Evolutionary conservation across 768 basidiomycete species (phyloP).

Genomic region (Pleurotus djamor): DNA sequence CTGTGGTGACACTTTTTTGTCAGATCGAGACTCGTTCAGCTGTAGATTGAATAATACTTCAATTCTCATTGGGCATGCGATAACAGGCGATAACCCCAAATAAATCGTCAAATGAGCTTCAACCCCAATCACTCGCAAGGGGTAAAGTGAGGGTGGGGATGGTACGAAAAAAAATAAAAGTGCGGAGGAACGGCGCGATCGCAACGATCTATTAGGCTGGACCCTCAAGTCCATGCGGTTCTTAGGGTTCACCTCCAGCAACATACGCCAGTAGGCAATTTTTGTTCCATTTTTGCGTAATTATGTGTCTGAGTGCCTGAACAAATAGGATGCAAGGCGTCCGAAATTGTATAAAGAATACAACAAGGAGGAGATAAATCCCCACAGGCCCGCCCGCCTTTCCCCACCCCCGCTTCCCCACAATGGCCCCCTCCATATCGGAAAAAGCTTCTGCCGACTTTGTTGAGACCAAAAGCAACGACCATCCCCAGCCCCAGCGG

Average conservation of each 20-base stretch:
- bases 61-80: no score
- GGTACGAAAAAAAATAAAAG: not conserved
- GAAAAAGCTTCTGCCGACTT: slow-evolving; percentile 6
- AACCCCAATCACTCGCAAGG: not conserved
- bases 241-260: no score
- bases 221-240: not conserved
- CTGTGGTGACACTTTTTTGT: no score
- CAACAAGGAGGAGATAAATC: not conserved
- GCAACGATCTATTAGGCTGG: not conserved
- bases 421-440: slow-evolving; percentile 4
- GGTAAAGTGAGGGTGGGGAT: not conserved
- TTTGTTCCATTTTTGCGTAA: not conserved
- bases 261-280: no score
- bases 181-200: not conserved
- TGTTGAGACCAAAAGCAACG: not conserved
- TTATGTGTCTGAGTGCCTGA: not conserved
- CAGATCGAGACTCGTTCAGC: no score
- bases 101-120: no score
- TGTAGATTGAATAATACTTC: no score
- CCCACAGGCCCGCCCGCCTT: not conserved
- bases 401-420: not conserved
- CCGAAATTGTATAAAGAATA: not conserved
- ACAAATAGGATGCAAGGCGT: not conserved
- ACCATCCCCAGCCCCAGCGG: not conserved
- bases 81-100: no score